These are phyloP conservation scores for Jaapia argillacea DNA, from an alignment of 768 basidiomycete species.

Conservation along the genomic window DNA sequence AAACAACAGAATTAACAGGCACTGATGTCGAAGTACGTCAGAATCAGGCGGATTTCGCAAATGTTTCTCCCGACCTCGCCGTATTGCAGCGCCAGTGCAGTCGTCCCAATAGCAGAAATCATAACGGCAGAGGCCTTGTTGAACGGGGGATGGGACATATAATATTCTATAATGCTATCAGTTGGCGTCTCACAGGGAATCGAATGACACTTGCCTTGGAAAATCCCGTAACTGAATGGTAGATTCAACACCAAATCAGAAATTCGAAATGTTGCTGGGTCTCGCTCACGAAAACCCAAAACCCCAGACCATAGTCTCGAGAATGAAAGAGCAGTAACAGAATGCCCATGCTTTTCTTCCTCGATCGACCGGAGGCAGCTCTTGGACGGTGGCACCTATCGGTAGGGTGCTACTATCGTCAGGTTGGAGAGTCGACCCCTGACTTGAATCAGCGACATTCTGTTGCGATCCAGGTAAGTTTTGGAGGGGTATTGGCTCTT, in stretches of 20 bases:
- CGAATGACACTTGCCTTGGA: constrained; percentile 2
- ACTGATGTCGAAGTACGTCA: too few relatives aligned
- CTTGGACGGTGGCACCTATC: too few relatives aligned
- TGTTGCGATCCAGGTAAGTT: too few relatives aligned
- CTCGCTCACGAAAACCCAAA: constrained; percentile 13
- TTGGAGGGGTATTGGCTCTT: too few relatives aligned
- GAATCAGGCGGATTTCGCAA: too few relatives aligned
- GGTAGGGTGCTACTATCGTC: too few relatives aligned
- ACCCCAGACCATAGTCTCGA: constrained; percentile 15
- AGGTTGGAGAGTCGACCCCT: too few relatives aligned
- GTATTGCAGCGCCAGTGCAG: constrained; percentile 3
- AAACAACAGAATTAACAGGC: constrained; percentile 7
- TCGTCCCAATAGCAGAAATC: constrained; percentile 1
- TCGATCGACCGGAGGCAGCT: constrained; percentile 12
- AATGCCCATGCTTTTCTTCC: constrained; percentile 14
- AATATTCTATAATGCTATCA: background rate
- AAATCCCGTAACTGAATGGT: background rate
- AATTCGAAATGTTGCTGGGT: too few relatives aligned
- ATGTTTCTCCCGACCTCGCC: too few relatives aligned
- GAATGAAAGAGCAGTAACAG: constrained; percentile 10
- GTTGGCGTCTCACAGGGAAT: too few relatives aligned
- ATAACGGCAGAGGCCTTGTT: background rate
- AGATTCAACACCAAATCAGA: background rate
- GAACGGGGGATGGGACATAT: constrained; percentile 2
- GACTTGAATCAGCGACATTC: too few relatives aligned